Conservation (phyloP, 345 rosid genomes). For the Brassica napus region Da-Ae NC_063436.1:21921501-21922000, state of each 20-base stretch:
- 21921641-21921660: not conserved
- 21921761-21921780: conserved; percentile 16
- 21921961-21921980: conserved; percentile 84
- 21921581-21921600: not conserved
- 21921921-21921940: not conserved
- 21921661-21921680: not conserved
- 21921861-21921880: conserved; percentile 70
- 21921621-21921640: not conserved
- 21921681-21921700: not conserved
- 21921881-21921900: not conserved
- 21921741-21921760: not conserved
- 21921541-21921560: no score
- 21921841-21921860: conserved; percentile 60
- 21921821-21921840: conserved; percentile 16
- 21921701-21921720: not conserved
- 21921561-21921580: not conserved
- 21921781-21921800: not conserved
- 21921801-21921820: not conserved
- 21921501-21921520: no score
- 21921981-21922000: conserved; percentile 84
- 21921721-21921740: not conserved
- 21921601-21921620: not conserved
- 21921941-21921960: conserved; percentile 66
- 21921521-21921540: no score
- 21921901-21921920: no score